A percentile compares a stretch with the other conserved stretches of the same genome.
Evolutionary conservation across 345 rosid genomes (phyloP).

Genomic region (sweet orange (Citrus sinensis)): DNA sequence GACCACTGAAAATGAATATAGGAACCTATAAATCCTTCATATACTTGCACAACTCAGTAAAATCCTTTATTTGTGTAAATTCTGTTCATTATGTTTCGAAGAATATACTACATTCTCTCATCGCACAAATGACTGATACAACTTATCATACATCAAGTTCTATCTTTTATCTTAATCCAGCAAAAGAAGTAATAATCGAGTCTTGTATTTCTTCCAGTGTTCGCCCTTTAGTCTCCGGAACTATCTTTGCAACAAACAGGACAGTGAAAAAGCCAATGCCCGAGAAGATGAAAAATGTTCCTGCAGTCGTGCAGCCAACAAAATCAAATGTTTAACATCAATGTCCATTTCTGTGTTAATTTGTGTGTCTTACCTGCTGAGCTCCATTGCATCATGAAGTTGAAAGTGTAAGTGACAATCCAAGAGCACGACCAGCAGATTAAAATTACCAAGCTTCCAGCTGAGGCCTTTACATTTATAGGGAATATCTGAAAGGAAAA

Average conservation of each 20-base stretch:
- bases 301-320: slow-evolving; percentile 19
- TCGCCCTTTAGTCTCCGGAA: slow-evolving; percentile 64
- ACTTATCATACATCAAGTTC: background rate
- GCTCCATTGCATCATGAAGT: slow-evolving; percentile 50
- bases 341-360: too few species aligned
- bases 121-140: background rate
- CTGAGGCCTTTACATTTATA: slow-evolving; percentile 45
- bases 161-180: slow-evolving; percentile 11
- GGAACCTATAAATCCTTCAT: background rate
- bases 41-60: background rate
- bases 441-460: slow-evolving; percentile 51
- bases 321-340: background rate
- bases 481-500: slow-evolving; percentile 43
- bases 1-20: background rate
- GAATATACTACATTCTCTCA: background rate
- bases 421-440: slow-evolving; percentile 42
- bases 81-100: background rate
- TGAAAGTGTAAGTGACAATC: slow-evolving; percentile 43
- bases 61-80: background rate
- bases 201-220: slow-evolving; percentile 57
- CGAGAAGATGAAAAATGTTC: slow-evolving; percentile 54
- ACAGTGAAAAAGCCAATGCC: slow-evolving; percentile 18
- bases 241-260: slow-evolving; percentile 42
- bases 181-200: slow-evolving; percentile 9
- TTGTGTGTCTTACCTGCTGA: slow-evolving; percentile 30